Conservation (phyloP, 2,329 filamentous ascomycete species). For the Emergomyces orientalis region DNA sequence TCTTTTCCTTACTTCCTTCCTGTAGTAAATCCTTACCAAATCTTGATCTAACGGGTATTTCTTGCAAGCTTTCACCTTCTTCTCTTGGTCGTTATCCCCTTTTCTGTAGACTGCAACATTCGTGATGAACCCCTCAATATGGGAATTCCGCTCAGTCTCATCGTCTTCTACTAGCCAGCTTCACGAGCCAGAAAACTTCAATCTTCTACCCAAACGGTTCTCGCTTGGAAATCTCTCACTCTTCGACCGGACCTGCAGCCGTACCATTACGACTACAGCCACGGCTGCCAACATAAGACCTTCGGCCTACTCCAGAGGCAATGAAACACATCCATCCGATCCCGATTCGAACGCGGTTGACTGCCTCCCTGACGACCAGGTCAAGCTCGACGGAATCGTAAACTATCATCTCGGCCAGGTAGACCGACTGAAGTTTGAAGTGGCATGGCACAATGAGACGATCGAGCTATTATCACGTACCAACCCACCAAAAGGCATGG, state of each 20-base stretch:
- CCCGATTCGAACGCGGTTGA: slow-evolving; percentile 9
- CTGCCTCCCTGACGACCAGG: slow-evolving; percentile 14
- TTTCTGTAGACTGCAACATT: not conserved
- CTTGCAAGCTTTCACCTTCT: not conserved
- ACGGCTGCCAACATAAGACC: not conserved
- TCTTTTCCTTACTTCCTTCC: not conserved
- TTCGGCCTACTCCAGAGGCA: not conserved
- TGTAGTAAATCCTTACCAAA: no score
- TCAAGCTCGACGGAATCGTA: slow-evolving; percentile 19
- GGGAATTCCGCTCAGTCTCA: slow-evolving; percentile 9
- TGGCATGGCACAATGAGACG: slow-evolving; percentile 14
- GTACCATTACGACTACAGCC: slow-evolving; percentile 1
- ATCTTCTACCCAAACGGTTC: slow-evolving; percentile 8
- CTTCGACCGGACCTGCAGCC: slow-evolving; percentile 2
- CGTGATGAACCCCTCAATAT: slow-evolving; percentile 5
- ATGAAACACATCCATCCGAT: not conserved
- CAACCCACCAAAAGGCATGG: slow-evolving; percentile 6
- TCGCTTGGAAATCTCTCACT: slow-evolving; percentile 9
- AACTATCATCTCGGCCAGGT: slow-evolving; percentile 24
- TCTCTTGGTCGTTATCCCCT: not conserved
- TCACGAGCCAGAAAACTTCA: not conserved
- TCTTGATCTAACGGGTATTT: not conserved
- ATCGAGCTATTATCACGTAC: slow-evolving; percentile 15
- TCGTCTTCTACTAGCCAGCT: slow-evolving; percentile 1
- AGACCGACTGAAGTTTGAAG: slow-evolving; percentile 21